phyloP scores from a whole-genome alignment of 2,329 filamentous ascomycete genomes.

The Fusarium palustre region DNA sequence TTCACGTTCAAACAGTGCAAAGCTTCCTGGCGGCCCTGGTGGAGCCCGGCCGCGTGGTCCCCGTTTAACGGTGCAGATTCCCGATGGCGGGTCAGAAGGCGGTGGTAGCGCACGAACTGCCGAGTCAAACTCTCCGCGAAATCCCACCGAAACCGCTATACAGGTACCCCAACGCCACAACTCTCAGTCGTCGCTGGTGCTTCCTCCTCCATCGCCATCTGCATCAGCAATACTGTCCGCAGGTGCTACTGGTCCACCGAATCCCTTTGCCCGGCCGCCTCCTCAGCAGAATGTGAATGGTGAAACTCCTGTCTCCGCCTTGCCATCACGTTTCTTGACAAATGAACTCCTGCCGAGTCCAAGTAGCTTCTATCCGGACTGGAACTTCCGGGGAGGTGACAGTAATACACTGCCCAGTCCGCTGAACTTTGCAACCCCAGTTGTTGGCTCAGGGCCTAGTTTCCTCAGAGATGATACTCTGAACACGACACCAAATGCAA shows the following conservation, averaged over 20 bases:
- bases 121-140: slow-evolving; percentile 74
- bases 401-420: slow-evolving; percentile 92
- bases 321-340: slow-evolving; percentile 91
- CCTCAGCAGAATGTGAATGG: slow-evolving; percentile 73
- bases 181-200: slow-evolving; percentile 76
- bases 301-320: slow-evolving; percentile 86
- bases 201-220: slow-evolving; percentile 93
- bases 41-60: slow-evolving; percentile 81
- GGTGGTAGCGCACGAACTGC: slow-evolving; percentile 73
- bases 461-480: slow-evolving; percentile 69
- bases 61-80: slow-evolving; percentile 92
- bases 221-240: slow-evolving; percentile 87
- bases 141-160: slow-evolving; percentile 68
- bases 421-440: slow-evolving; percentile 89
- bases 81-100: slow-evolving; percentile 85
- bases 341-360: slow-evolving; percentile 90
- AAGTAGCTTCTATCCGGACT: slow-evolving; percentile 91
- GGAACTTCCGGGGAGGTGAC: slow-evolving; percentile 79
- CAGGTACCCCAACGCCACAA: slow-evolving; percentile 64
- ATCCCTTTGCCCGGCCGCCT: slow-evolving; percentile 91
- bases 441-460: slow-evolving; percentile 70
- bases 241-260: slow-evolving; percentile 90
- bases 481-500: slow-evolving; percentile 31
- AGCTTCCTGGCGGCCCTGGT: slow-evolving; percentile 64
- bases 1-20: slow-evolving; percentile 80